phyloP scores from a whole-genome alignment of 202 grass and related monocot genomes.

The Cymbopogon flexuosus region DNA sequence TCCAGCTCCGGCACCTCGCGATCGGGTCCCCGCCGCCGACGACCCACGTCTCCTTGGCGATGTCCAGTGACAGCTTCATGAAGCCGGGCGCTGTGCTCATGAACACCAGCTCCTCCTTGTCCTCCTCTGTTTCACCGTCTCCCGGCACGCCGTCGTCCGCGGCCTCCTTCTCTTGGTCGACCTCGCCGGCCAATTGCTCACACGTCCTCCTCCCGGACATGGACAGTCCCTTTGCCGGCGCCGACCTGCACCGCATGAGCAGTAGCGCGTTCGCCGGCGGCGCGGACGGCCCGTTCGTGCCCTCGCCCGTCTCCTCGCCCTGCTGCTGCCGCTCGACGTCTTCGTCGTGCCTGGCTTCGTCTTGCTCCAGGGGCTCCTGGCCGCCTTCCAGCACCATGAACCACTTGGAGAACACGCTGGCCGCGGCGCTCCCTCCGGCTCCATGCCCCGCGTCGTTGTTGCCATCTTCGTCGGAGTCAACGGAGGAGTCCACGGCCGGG shows the following conservation, averaged over 20 bases:
- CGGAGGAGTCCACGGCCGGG: conserved; percentile 34
- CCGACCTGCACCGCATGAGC: conserved; percentile 78
- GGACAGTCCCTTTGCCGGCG: conserved; percentile 51
- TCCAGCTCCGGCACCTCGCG: conserved; percentile 59
- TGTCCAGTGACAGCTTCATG: conserved; percentile 77
- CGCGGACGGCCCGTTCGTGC: conserved; percentile 22
- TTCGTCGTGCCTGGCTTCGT: background rate
- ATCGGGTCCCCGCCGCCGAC: conserved; percentile 50
- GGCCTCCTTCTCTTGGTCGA: conserved; percentile 5
- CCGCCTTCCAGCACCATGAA: conserved; percentile 73
- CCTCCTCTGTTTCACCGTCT: conserved; percentile 3
- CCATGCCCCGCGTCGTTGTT: background rate
- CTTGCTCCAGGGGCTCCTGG: conserved; percentile 18
- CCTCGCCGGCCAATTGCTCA: conserved; percentile 18
- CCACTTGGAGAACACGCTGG: conserved; percentile 84
- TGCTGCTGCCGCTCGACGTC: conserved; percentile 10
- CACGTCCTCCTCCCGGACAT: conserved; percentile 9
- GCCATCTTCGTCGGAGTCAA: conserved; percentile 20
- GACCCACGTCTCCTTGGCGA: conserved; percentile 90
- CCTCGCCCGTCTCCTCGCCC: conserved; percentile 4
- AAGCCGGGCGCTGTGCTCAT: conserved; percentile 76
- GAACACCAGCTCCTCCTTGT: conserved; percentile 52
- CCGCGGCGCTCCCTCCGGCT: background rate
- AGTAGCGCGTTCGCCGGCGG: conserved; percentile 76
- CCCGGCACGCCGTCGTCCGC: background rate